Percentiles rank a stretch among this genome's conserved stretches.
These are phyloP conservation scores for Rhodotorula sp. DNA, from an alignment of 1,284 basidiomycete species.

Conservation along the genomic window DNA sequence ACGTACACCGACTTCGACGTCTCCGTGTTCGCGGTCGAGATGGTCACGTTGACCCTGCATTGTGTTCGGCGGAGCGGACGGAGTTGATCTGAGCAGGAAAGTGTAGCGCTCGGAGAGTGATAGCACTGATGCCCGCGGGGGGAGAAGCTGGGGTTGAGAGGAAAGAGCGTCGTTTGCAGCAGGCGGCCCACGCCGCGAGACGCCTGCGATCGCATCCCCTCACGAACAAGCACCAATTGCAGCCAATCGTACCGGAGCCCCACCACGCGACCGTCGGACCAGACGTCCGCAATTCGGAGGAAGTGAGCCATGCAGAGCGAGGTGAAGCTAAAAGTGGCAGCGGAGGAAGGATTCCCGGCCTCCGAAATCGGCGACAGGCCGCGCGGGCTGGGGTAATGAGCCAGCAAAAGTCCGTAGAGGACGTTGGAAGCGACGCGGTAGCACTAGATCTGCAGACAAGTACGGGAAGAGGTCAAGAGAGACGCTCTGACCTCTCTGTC, in stretches of 20 bases:
- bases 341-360: not conserved
- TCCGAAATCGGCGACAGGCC: not conserved
- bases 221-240: not conserved
- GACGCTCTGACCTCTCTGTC: no score
- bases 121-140: not conserved
- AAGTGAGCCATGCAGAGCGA: not conserved
- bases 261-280: not conserved
- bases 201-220: not conserved
- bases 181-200: not conserved
- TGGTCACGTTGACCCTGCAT: slow-evolving; percentile 32
- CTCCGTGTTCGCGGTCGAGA: slow-evolving; percentile 26
- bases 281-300: not conserved
- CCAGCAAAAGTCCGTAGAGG: no score
- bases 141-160: not conserved
- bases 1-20: slow-evolving; percentile 33
- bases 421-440: no score
- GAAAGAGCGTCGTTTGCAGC: not conserved
- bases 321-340: not conserved
- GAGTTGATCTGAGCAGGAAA: not conserved
- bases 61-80: not conserved
- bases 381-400: no score
- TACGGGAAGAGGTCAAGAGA: no score
- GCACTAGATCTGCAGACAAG: no score
- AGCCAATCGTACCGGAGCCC: slow-evolving; percentile 1
- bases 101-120: not conserved